Evolutionary conservation across 2,329 filamentous ascomycete species (phyloP).

Genomic region (Myriosclerotinia duriaeana): DNA sequence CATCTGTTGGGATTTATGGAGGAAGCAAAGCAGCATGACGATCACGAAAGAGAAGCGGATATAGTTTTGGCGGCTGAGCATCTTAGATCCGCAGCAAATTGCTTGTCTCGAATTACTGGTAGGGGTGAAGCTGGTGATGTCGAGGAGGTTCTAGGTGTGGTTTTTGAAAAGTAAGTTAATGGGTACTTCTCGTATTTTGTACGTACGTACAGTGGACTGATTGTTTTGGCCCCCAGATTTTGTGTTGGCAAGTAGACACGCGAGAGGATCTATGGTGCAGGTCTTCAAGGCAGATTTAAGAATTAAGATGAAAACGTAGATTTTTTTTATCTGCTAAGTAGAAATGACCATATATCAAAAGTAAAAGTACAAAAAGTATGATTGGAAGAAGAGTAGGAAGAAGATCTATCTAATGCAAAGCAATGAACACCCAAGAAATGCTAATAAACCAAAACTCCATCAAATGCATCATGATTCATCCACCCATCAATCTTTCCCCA

Average conservation of each 20-base stretch:
- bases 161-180: slow-evolving; percentile 80
- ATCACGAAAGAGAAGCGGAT: slow-evolving; percentile 59
- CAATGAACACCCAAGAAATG: not conserved
- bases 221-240: slow-evolving; percentile 31
- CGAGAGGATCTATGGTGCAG: not conserved
- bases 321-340: not conserved
- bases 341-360: not conserved
- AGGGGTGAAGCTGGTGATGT: slow-evolving; percentile 83
- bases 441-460: not conserved
- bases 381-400: not conserved
- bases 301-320: not conserved
- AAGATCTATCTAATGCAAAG: slow-evolving; percentile 7
- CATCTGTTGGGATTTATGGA: slow-evolving; percentile 73
- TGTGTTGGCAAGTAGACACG: slow-evolving; percentile 38
- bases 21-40: slow-evolving; percentile 46
- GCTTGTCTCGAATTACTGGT: slow-evolving; percentile 84
- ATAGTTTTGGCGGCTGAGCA: slow-evolving; percentile 90
- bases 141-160: slow-evolving; percentile 91
- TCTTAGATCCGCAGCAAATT: slow-evolving; percentile 75
- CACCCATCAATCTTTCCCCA: not conserved
- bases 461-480: slow-evolving; percentile 4
- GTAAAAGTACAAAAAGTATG: slow-evolving; percentile 10
- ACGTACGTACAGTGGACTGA: slow-evolving; percentile 10
- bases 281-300: not conserved
- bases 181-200: not conserved